phyloP scores from a whole-genome alignment of 768 basidiomycete genomes.

The Leccinum subtestaceum region DNA sequence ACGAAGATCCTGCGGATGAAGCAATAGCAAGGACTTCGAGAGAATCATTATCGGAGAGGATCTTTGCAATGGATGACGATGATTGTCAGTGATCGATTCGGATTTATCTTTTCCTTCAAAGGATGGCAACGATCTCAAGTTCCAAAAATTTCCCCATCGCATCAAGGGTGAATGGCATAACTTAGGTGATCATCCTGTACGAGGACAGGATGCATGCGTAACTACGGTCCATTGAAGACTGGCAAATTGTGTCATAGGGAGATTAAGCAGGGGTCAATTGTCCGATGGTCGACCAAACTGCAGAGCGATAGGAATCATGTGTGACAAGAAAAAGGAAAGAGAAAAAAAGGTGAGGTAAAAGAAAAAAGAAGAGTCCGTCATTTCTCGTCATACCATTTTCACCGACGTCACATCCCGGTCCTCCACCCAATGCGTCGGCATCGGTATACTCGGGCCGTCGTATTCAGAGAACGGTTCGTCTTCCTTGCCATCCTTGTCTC shows the following conservation, averaged over 20 bases:
- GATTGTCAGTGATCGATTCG: background rate
- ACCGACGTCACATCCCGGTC: constrained; percentile 42
- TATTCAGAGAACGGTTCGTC: constrained; percentile 60
- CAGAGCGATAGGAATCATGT: background rate
- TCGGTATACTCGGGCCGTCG: constrained; percentile 35
- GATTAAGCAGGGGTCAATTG: background rate
- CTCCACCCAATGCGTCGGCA: constrained; percentile 35
- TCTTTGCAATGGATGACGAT: background rate
- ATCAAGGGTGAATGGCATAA: background rate
- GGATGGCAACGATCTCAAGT: background rate
- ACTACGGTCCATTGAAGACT: background rate
- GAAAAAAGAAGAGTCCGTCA: background rate
- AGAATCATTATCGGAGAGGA: background rate
- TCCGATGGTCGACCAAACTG: background rate
- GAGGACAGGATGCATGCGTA: background rate
- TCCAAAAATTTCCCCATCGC: background rate
- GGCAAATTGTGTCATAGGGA: background rate
- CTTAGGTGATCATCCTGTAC: background rate
- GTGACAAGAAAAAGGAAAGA: background rate
- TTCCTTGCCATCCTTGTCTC: constrained; percentile 34
- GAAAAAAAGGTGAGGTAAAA: background rate
- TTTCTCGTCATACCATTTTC: background rate
- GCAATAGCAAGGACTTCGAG: background rate
- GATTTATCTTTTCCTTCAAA: background rate
- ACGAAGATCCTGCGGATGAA: background rate